Evolutionary conservation across 208 protist genomes (phyloP), one percentile per base, ranked within the genome.

Genomic region (Acanthamoeba healyi): DNA sequence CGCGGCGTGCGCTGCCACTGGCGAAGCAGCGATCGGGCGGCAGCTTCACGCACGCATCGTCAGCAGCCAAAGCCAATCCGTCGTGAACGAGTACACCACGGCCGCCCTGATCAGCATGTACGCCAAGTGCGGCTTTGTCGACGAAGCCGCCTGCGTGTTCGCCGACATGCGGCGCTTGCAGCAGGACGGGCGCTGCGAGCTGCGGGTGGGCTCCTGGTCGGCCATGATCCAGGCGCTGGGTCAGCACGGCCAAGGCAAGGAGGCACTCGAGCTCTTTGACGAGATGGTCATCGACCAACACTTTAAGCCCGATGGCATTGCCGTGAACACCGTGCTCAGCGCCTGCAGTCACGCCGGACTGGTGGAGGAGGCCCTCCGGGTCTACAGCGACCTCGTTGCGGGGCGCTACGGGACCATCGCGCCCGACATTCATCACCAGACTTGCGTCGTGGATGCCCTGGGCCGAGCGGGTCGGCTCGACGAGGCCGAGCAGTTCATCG

Each of bases 301-400:
- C 26, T 19, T 54, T 22, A 90, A 12, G 51, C 92, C 92, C 34
- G 19, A 82, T 65, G 72, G 86, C 4, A 65, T 90, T 1, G 86
- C 91, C 22, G 15, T 94, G 40, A 90, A 44, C 29, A 51, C 58
- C 0, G 38, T 94, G 5, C 65, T 94, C n/a, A 94, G 87, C 65
- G 92, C 92, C 0, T 94, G 92, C 65, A 94, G 92, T 67, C 92
- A 94, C 54, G 51, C 70, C 29, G 77, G 92, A 29, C 34, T 84
- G 51, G 77, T 91, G 54, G 92, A 54, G 2, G 77, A 94, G 17
- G 92, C 61, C 2, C 38, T 91, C 34, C 24, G 38, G 19, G 32
- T 94, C 10, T 91, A 65, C 58, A 72, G 63, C 34, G 29, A 38
- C 38, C 56, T 70, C 42, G 38, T 51, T 92, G 92, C 36, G 26